These are phyloP conservation scores for Botrytis sinoallii DNA, from an alignment of 2,329 filamentous ascomycete genomes.

Conservation along the genomic window DNA sequence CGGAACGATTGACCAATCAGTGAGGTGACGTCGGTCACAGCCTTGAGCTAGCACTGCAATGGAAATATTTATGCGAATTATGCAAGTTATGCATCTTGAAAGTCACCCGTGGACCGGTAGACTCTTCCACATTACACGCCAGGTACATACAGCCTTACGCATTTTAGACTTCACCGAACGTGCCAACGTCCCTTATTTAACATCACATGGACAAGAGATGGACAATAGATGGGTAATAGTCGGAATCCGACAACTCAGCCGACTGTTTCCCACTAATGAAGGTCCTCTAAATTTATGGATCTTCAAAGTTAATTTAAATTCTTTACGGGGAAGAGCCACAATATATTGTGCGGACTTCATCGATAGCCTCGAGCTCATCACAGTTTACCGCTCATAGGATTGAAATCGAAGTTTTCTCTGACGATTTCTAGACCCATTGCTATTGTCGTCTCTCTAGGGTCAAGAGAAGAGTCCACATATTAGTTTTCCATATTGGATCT, in stretches of 20 bases:
- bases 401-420: background rate
- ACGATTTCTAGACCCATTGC: background rate
- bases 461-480: background rate
- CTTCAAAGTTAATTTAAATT: background rate
- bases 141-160: background rate
- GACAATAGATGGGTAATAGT: background rate
- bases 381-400: background rate
- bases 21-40: background rate
- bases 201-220: background rate
- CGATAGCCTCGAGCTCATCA: background rate
- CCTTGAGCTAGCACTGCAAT: background rate
- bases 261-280: background rate
- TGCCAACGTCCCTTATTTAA: background rate
- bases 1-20: background rate
- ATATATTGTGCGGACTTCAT: background rate
- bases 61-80: background rate
- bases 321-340: background rate
- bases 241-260: background rate
- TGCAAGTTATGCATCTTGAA: background rate
- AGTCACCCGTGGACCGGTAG: background rate
- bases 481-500: background rate
- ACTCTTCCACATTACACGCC: background rate
- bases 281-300: background rate
- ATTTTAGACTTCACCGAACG: background rate
- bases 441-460: background rate